Percentiles rank a stretch among this genome's conserved stretches.
Conservation (phyloP, 768 basidiomycete species). For the Gymnopilus dilepis region DNA sequence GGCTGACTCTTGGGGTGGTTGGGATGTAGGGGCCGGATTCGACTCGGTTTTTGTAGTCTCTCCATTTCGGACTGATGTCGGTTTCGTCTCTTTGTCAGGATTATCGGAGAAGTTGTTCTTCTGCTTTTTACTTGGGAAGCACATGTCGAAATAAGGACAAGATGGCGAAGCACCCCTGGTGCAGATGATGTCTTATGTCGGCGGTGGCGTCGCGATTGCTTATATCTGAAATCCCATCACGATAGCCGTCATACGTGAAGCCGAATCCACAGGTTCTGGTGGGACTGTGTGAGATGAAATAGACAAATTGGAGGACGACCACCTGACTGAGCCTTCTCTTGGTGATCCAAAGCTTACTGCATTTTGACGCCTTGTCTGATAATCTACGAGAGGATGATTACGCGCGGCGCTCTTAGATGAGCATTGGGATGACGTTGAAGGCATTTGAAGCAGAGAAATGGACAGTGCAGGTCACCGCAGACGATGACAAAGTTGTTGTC, state of each 20-base stretch:
- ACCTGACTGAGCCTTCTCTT: constrained; percentile 15
- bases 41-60: constrained; percentile 35
- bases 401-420: too few relatives aligned
- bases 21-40: neutral
- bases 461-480: neutral
- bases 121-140: constrained; percentile 42
- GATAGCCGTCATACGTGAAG: constrained; percentile 16
- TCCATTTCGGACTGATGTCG: constrained; percentile 22
- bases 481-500: neutral
- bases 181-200: constrained; percentile 14
- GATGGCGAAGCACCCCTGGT: constrained; percentile 13
- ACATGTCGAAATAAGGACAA: constrained; percentile 31
- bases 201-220: constrained; percentile 17
- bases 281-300: constrained; percentile 25
- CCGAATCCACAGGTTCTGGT: constrained; percentile 17
- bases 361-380: neutral
- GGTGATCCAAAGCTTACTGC: neutral
- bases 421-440: neutral
- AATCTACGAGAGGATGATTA: neutral
- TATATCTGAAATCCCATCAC: constrained; percentile 20
- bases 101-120: constrained; percentile 39
- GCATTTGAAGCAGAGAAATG: neutral
- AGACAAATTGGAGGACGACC: constrained; percentile 19
- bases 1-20: neutral
- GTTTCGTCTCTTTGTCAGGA: constrained; percentile 19